These are phyloP conservation scores for Leishmania martiniquensis DNA, from an alignment of 208 protist genomes.

Conservation along the genomic window DNA sequence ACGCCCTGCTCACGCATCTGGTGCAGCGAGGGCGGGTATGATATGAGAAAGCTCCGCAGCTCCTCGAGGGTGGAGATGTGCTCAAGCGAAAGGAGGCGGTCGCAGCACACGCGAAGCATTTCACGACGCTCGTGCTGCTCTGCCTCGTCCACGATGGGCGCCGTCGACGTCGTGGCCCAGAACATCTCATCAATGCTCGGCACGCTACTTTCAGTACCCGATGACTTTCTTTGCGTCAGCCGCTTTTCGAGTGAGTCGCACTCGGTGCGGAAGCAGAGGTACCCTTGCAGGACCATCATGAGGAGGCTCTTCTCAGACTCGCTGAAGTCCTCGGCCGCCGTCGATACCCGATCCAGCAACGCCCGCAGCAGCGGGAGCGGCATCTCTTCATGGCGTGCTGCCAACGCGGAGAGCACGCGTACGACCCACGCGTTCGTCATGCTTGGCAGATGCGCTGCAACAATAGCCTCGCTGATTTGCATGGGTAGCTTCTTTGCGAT, in stretches of 20 bases:
- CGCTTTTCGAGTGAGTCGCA: background rate
- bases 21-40: constrained; percentile 57
- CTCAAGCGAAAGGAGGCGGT: constrained; percentile 65
- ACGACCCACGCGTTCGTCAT: constrained; percentile 70
- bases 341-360: constrained; percentile 50
- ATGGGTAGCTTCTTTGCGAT: constrained; percentile 63
- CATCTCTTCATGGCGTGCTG: constrained; percentile 51
- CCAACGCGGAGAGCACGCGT: constrained; percentile 64
- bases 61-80: constrained; percentile 50
- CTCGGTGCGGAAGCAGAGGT: constrained; percentile 22
- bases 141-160: background rate
- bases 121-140: constrained; percentile 22
- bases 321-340: constrained; percentile 36
- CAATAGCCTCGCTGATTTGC: constrained; percentile 50
- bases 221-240: background rate
- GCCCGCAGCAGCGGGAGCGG: constrained; percentile 43
- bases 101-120: constrained; percentile 51
- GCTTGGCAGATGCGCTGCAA: constrained; percentile 50
- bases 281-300: constrained; percentile 74
- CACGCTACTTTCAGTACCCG: background rate
- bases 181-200: background rate
- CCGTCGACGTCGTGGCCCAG: background rate
- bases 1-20: constrained; percentile 42
- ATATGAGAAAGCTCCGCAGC: constrained; percentile 54
- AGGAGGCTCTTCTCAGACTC: constrained; percentile 76